These are phyloP conservation scores for Ascoidea tarda DNA, from an alignment of 805 yeast species.

Conservation along the genomic window DNA sequence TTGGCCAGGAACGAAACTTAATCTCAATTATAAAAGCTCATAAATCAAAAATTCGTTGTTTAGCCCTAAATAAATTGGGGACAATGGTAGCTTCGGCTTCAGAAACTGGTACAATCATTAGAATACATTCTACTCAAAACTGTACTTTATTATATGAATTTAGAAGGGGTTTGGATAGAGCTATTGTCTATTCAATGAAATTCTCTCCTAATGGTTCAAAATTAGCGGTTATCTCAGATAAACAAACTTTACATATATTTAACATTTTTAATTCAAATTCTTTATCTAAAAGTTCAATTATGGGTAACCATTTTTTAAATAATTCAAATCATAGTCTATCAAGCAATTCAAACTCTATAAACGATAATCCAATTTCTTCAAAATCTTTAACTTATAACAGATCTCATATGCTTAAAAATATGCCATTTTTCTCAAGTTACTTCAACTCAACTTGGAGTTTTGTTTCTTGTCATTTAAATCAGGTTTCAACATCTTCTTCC, in stretches of 20 bases:
- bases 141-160: conserved; percentile 71
- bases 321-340: background rate
- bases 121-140: conserved; percentile 56
- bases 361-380: conserved; percentile 8
- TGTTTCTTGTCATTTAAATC: conserved; percentile 46
- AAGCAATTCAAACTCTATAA: conserved; percentile 3
- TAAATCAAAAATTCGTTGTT: conserved; percentile 44
- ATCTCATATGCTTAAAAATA: conserved; percentile 47
- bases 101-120: conserved; percentile 66
- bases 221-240: conserved; percentile 80
- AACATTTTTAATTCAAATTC: conserved; percentile 24
- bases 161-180: conserved; percentile 81
- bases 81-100: conserved; percentile 69
- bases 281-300: conserved; percentile 2
- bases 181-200: conserved; percentile 67
- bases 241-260: conserved; percentile 78
- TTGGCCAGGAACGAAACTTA: conserved; percentile 46
- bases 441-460: conserved; percentile 83
- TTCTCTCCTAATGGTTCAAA: conserved; percentile 66
- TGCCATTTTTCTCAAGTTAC: conserved; percentile 60
- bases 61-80: conserved; percentile 51
- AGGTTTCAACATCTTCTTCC: background rate
- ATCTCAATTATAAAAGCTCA: conserved; percentile 71
- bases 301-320: background rate
- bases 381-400: conserved; percentile 22